phyloP scores from a whole-genome alignment of 2,329 filamentous ascomycete genomes.

The Aspergillus niger region DNA sequence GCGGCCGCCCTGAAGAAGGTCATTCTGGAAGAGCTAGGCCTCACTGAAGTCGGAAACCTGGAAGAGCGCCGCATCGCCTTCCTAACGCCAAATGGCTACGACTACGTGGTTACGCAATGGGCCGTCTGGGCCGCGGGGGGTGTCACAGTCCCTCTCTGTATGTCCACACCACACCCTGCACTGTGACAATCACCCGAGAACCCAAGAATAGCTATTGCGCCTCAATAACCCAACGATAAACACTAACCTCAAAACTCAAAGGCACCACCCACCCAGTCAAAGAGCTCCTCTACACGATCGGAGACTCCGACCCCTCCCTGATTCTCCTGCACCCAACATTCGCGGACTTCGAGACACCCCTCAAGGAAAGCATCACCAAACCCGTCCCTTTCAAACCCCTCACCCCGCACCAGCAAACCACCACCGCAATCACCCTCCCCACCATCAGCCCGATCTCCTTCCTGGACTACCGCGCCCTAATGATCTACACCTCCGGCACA shows the following conservation, averaged over 20 bases:
- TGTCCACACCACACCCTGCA: constrained; percentile 10
- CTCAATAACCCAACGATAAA: no score
- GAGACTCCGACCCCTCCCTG: constrained; percentile 46
- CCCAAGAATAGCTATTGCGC: no score
- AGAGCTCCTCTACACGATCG: constrained; percentile 46
- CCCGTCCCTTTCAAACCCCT: constrained; percentile 37
- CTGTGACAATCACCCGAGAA: no score
- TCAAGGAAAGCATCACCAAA: constrained; percentile 33
- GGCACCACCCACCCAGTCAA: constrained; percentile 46
- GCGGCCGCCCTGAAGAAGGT: constrained; percentile 37
- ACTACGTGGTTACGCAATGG: constrained; percentile 47
- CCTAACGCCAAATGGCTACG: constrained; percentile 44
- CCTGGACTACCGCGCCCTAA: constrained; percentile 39
- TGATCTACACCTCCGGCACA: constrained; percentile 48
- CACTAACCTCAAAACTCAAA: constrained; percentile 13
- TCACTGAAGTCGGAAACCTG: constrained; percentile 30
- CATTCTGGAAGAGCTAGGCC: constrained; percentile 36
- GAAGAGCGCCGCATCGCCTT: constrained; percentile 44
- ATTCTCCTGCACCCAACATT: constrained; percentile 46
- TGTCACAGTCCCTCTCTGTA: constrained; percentile 48
- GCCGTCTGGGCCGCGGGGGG: constrained; percentile 48
- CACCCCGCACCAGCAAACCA: constrained; percentile 23
- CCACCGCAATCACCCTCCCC: constrained; percentile 30
- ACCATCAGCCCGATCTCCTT: constrained; percentile 33
- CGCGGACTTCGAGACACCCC: constrained; percentile 33